Base-by-base conservation (phyloP, 176 grass and related monocot genomes). In the Phragmites australis region DNA sequence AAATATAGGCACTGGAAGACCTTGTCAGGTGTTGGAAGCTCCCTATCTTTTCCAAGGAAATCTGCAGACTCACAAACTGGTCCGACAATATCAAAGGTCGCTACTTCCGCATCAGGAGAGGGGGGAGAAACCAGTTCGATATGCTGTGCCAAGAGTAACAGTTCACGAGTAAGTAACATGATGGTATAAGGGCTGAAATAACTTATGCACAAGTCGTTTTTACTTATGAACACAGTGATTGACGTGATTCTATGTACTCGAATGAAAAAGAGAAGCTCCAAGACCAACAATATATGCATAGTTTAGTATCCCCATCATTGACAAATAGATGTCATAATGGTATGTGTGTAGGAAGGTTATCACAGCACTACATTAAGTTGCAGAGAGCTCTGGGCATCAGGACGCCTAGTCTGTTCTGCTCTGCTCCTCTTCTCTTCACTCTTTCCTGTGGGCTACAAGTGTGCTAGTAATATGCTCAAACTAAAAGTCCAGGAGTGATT, bases 41-140 rank as follows among this genome's bases (percentile, higher is more conserved):
- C 90, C 83, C 96, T 89, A 72, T 95, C 86, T 83, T 98, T 93
- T 19, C 92, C 96, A 34, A 98, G 86, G 65, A 98, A 98, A 87
- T 98, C 96, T 40, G 96, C 96, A 51, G 96, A 98, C 76, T 98
- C 96, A n/a, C 95, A 97, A 39, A 98, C 96, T 32, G 96, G 96
- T n/a, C 96, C 96, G 2, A 98, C 96, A 70, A 98, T 91, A 86
- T 94, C 95, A 21, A 87, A 98, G 47, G 90, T 89, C 55, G 72
- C 77, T 68, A 89, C 81, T 63, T 93, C 78, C 6, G 96, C 70
- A 72, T 85, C 86, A 31, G 77, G 68, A 22, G 75, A 56, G 39
- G 90, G 81, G 19, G 94, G 91, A 21, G 88, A 94, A 45, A 98
- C 95, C 27, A 98, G 59, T 65, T 97, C 92, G 45, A 94, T 94